These are phyloP conservation scores for Pseudonitzschia pungens DNA, from an alignment of 108 stramenopile genomes.

Conservation along the genomic window DNA sequence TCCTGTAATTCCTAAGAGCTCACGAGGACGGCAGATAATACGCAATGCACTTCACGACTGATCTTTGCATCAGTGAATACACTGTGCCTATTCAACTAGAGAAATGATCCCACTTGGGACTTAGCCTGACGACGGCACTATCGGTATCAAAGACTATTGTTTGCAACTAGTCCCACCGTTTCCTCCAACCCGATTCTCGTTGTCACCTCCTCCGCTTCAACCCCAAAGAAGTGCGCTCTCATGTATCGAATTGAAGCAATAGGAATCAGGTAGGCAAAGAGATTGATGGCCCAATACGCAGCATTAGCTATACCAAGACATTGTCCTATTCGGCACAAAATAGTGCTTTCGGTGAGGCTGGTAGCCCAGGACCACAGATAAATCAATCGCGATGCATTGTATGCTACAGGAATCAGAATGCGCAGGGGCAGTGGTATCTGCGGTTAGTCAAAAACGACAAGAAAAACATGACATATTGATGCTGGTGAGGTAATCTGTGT, in stretches of 20 bases:
- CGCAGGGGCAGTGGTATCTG: constrained; percentile 67
- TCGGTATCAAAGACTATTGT: not conserved
- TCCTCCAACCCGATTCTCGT: constrained; percentile 59
- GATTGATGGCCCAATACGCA: constrained; percentile 65
- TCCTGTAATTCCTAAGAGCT: too few relatives aligned
- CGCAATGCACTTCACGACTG: too few relatives aligned
- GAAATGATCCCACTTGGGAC: too few relatives aligned
- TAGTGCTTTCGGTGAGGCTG: not conserved
- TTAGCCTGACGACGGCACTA: too few relatives aligned
- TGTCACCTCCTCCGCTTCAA: constrained; percentile 72
- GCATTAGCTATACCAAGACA: constrained; percentile 53
- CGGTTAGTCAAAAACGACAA: not conserved
- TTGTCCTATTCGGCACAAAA: constrained; percentile 35
- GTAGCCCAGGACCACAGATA: constrained; percentile 63
- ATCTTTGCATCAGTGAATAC: too few relatives aligned
- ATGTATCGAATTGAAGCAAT: constrained; percentile 66
- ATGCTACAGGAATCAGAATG: constrained; percentile 65
- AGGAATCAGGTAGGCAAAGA: constrained; percentile 74
- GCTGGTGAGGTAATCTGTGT: not conserved
- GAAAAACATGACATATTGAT: not conserved
- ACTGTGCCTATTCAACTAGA: too few relatives aligned
- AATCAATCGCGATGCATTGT: constrained; percentile 55
- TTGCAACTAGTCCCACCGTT: constrained; percentile 52
- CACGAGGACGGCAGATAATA: too few relatives aligned
- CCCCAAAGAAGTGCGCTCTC: constrained; percentile 70